Evolutionary conservation across 768 basidiomycete genomes (phyloP).

Genomic region (Lactifluus volemus): DNA sequence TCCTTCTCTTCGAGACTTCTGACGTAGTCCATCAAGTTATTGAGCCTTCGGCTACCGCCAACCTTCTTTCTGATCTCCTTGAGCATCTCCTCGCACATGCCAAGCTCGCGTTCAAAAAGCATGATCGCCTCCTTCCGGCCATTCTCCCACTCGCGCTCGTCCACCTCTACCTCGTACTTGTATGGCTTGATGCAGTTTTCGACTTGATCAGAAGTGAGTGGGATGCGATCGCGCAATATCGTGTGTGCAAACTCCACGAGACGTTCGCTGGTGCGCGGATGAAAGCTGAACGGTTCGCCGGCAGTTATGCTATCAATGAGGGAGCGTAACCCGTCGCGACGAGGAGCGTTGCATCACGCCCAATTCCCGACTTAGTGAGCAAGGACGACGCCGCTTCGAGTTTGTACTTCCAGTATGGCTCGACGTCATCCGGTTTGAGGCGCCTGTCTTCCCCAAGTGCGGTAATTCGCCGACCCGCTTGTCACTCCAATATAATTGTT

Average conservation of each 20-base stretch:
- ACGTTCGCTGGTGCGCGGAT: conserved; percentile 82
- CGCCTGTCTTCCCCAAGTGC: conserved; percentile 60
- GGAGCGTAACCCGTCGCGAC: conserved; percentile 85
- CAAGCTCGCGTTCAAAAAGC: conserved; percentile 77
- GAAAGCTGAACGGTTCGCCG: conserved; percentile 87
- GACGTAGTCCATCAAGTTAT: conserved; percentile 70
- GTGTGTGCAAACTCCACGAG: conserved; percentile 88
- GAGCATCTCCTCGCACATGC: conserved; percentile 79
- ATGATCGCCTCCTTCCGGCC: conserved; percentile 70
- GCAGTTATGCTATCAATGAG: conserved; percentile 85
- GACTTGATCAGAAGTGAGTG: conserved; percentile 94
- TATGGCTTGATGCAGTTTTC: conserved; percentile 99
- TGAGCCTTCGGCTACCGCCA: conserved; percentile 77
- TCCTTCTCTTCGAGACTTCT: conserved; percentile 71
- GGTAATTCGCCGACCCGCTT: conserved; percentile 73
- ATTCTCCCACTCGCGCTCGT: conserved; percentile 83
- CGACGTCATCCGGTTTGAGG: conserved; percentile 65
- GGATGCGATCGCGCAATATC: conserved; percentile 88
- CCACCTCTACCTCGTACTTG: conserved; percentile 97
- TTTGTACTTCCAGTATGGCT: conserved; percentile 93
- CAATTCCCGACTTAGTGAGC: conserved; percentile 92
- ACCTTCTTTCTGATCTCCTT: conserved; percentile 82
- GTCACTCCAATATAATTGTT: conserved; percentile 96
- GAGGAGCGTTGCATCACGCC: conserved; percentile 86
- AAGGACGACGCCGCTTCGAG: conserved; percentile 89